phyloP scores from a whole-genome alignment of 1,139 yeast genomes.

The Scheffersomyces stambukii region DNA sequence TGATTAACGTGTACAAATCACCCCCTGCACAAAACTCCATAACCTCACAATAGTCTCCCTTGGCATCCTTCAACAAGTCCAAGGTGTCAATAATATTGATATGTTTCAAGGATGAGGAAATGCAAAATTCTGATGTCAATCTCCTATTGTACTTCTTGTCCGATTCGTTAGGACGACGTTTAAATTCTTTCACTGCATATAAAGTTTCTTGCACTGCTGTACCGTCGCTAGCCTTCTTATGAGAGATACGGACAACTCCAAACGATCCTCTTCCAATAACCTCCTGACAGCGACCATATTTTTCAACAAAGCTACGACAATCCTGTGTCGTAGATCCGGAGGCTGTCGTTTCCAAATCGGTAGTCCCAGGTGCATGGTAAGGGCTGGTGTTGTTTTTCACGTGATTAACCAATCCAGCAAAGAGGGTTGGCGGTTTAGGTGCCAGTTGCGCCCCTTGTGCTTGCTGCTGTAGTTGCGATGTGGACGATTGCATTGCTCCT shows the following conservation, averaged over 20 bases:
- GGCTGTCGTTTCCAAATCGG: conserved; percentile 2
- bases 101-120: conserved; percentile 45
- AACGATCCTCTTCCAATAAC: conserved; percentile 47
- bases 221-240: conserved; percentile 33
- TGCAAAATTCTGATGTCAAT: conserved; percentile 45
- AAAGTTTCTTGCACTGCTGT: conserved; percentile 21
- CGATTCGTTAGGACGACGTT: conserved; percentile 36
- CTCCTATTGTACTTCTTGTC: conserved; percentile 44
- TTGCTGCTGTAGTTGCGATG: conserved; percentile 10
- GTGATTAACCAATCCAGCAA: conserved; percentile 76
- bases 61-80: conserved; percentile 83
- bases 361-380: conserved; percentile 15
- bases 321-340: conserved; percentile 15
- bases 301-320: conserved; percentile 42
- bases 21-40: conserved; percentile 98
- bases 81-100: conserved; percentile 71
- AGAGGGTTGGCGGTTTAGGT: conserved; percentile 64
- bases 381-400: conserved; percentile 37
- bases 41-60: conserved; percentile 92
- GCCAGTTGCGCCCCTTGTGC: conserved; percentile 5
- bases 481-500: conserved; percentile 10
- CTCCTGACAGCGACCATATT: conserved; percentile 48
- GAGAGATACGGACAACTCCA: conserved; percentile 46
- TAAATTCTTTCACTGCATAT: conserved; percentile 48
- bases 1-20: conserved; percentile 80